These are phyloP conservation scores for Sporothrix inflata DNA, from an alignment of 2,329 filamentous ascomycete species.

Conservation along the genomic window DNA sequence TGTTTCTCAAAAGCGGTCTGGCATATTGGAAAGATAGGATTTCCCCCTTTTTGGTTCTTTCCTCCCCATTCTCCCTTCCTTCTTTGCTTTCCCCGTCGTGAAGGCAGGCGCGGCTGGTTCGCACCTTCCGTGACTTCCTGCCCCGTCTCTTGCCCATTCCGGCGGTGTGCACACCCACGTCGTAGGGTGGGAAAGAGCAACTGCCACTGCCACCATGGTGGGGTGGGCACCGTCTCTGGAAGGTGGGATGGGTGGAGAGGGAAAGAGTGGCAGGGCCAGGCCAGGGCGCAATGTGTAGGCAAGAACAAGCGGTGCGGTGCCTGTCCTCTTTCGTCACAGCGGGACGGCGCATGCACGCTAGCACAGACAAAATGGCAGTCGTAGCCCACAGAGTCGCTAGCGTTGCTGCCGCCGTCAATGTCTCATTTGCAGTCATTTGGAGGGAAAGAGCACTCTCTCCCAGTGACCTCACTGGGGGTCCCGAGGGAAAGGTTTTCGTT, in stretches of 20 bases:
- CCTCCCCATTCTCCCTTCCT: neutral
- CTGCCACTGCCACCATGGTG: conserved; percentile 20
- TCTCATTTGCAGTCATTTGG: conserved; percentile 18
- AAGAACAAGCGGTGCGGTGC: conserved; percentile 5
- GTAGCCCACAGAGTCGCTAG: neutral
- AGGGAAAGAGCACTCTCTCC: neutral
- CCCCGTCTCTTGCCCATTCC: conserved; percentile 21
- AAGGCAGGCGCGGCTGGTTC: conserved; percentile 8
- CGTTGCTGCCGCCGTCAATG: neutral
- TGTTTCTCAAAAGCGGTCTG: conserved; percentile 14
- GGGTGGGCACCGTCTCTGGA: conserved; percentile 17
- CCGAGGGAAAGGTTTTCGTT: neutral
- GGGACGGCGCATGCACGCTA: conserved; percentile 17
- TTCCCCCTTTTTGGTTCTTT: neutral
- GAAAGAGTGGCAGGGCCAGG: neutral
- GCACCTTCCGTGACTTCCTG: neutral
- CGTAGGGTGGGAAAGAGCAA: conserved; percentile 20
- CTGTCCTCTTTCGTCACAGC: conserved; percentile 5
- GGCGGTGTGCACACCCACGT: conserved; percentile 28
- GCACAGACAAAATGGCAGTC: conserved; percentile 20
- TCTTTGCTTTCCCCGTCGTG: neutral
- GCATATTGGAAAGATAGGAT: neutral
- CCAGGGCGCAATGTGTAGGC: neutral
- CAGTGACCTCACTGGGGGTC: neutral
- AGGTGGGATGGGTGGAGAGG: conserved; percentile 16